phyloP scores from a whole-genome alignment of 164 flowering plant species.

The Cinnamomum chago region DNA sequence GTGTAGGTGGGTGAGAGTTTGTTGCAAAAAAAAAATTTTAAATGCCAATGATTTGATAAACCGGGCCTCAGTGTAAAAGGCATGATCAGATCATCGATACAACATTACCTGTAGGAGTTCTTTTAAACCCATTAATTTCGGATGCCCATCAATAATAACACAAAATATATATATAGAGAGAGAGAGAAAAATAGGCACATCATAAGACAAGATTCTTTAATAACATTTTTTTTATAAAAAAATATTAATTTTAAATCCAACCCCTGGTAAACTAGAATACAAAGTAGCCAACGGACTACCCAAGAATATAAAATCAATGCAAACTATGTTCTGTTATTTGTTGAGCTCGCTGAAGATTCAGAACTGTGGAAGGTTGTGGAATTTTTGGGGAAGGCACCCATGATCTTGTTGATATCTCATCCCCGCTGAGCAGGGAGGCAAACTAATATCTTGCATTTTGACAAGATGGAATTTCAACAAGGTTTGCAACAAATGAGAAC shows the following conservation, averaged over 20 bases:
- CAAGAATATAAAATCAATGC: too few species aligned
- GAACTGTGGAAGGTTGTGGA: neutral
- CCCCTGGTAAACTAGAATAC: too few species aligned
- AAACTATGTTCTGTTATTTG: too few species aligned
- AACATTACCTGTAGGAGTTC: slow-evolving; percentile 77
- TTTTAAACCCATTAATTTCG: slow-evolving; percentile 85
- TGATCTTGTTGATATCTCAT: too few species aligned
- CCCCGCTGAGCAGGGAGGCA: too few species aligned
- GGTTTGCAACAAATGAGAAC: neutral
- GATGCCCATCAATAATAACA: slow-evolving; percentile 51
- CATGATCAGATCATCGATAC: neutral
- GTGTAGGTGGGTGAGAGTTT: too few species aligned
- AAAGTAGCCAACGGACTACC: too few species aligned
- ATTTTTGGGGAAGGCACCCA: neutral
- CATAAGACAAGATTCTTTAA: too few species aligned
- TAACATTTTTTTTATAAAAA: too few species aligned
- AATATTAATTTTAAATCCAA: too few species aligned
- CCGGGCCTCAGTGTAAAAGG: neutral
- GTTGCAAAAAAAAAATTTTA: too few species aligned
- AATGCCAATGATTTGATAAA: neutral
- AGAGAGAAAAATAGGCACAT: neutral
- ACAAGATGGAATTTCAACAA: neutral
- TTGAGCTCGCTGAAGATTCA: neutral
- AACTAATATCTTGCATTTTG: neutral
- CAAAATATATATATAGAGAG: too few species aligned